A percentile compares a stretch with the other conserved stretches of the same genome.
phyloP scores from a whole-genome alignment of 441 rosid species.

The Mallotus repandus region DNA sequence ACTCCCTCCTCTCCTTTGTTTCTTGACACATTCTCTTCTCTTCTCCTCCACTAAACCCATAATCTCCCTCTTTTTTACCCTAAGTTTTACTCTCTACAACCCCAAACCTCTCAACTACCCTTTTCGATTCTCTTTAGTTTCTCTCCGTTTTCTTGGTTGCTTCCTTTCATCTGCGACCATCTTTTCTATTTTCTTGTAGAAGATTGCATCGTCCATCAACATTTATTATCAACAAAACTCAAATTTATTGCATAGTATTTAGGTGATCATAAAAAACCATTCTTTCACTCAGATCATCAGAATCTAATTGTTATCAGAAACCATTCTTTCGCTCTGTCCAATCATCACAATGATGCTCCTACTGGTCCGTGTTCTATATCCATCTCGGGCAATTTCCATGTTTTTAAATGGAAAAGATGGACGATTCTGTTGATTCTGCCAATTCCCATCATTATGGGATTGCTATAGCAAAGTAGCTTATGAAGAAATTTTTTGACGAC shows the following conservation, averaged over 20 bases:
- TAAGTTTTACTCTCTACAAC: too few species aligned
- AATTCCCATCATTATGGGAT: too few species aligned
- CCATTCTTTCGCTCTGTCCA: not conserved
- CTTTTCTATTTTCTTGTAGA: too few species aligned
- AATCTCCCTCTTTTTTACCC: not conserved
- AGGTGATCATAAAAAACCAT: too few species aligned
- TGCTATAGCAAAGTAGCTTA: too few species aligned
- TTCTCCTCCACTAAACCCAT: not conserved
- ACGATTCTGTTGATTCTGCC: slow-evolving; percentile 3
- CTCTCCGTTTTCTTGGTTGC: too few species aligned
- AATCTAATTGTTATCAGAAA: too few species aligned
- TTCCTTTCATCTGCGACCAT: too few species aligned
- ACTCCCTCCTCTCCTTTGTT: too few species aligned
- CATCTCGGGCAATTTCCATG: not conserved
- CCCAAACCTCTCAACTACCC: too few species aligned
- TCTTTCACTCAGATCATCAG: too few species aligned
- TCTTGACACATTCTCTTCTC: not conserved
- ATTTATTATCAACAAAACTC: slow-evolving; percentile 27
- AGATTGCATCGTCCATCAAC: slow-evolving; percentile 33
- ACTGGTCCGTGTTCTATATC: not conserved
- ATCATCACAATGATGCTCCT: slow-evolving; percentile 1
- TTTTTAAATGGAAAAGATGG: not conserved
- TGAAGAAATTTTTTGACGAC: not conserved
- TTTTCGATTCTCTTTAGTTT: too few species aligned
- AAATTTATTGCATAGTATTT: slow-evolving; percentile 11